Percentiles rank a stretch among this genome's conserved stretches.
Conservation (phyloP, 306 rosid species). For the Canavalia gladiata region DNA sequence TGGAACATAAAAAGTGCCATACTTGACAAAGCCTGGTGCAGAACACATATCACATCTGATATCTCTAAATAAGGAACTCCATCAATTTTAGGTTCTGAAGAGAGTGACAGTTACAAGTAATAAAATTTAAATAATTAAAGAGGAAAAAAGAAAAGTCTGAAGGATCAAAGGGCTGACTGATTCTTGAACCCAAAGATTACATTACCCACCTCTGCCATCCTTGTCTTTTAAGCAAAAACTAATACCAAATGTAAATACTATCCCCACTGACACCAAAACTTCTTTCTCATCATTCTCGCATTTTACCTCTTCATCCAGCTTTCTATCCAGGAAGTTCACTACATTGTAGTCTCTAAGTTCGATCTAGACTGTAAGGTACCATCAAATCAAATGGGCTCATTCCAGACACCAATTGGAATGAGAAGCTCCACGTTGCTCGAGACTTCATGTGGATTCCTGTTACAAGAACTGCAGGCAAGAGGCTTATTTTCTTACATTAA, state of each 20-base stretch:
- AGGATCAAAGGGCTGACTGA: conserved; percentile 57
- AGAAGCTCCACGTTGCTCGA: conserved; percentile 78
- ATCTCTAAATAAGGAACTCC: conserved; percentile 62
- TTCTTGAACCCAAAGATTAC: conserved; percentile 87
- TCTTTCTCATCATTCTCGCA: conserved; percentile 53
- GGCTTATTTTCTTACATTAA: conserved; percentile 17
- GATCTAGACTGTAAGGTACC: conserved; percentile 46
- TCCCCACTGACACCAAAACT: conserved; percentile 65
- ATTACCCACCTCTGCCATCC: conserved; percentile 75
- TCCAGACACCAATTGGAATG: conserved; percentile 77
- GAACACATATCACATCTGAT: conserved; percentile 51
- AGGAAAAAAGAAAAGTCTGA: conserved; percentile 49
- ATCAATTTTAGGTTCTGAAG: conserved; percentile 61
- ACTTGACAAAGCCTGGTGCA: conserved; percentile 45
- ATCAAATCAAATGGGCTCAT: conserved; percentile 70
- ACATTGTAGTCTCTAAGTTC: conserved; percentile 46
- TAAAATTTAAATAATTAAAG: conserved; percentile 49
- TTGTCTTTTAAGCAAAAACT: conserved; percentile 91
- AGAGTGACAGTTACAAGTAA: conserved; percentile 48
- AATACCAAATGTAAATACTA: conserved; percentile 56
- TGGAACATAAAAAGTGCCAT: conserved; percentile 30
- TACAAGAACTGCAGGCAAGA: conserved; percentile 95
- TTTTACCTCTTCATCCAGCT: conserved; percentile 52
- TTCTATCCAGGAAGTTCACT: conserved; percentile 50
- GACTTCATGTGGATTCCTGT: conserved; percentile 90